phyloP scores from a whole-genome alignment of 208 protist species.

The Leishmania martiniquensis region DNA sequence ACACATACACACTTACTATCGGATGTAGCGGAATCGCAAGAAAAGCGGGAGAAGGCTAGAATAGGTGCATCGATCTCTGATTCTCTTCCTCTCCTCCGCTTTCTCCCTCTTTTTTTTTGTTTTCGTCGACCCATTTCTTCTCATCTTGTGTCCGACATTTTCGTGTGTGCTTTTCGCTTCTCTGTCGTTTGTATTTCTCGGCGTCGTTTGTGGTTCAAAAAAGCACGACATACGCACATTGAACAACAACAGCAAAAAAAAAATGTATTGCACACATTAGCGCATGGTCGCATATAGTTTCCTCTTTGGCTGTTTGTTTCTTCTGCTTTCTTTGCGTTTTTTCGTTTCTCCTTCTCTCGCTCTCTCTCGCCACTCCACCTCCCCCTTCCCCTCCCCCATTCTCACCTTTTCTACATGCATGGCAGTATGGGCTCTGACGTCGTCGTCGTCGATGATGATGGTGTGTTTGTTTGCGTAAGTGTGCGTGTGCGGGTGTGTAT shows the following conservation, averaged over 20 bases:
- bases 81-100: neutral
- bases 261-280: too few relatives aligned
- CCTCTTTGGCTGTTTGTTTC: neutral
- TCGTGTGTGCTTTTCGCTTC: neutral
- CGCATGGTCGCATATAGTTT: too few relatives aligned
- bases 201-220: too few relatives aligned
- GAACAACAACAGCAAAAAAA: too few relatives aligned
- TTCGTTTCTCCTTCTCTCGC: neutral
- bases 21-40: neutral
- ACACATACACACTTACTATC: too few relatives aligned
- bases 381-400: neutral
- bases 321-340: neutral
- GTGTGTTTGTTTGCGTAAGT: too few relatives aligned
- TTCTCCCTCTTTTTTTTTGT: neutral
- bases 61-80: neutral
- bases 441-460: too few relatives aligned
- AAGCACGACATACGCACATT: too few relatives aligned
- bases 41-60: neutral
- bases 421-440: neutral
- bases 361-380: neutral
- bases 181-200: neutral
- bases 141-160: neutral
- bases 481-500: too few relatives aligned
- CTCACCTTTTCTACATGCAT: neutral
- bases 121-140: neutral